A percentile compares a stretch with the other conserved stretches of the same genome.
Conservation (phyloP, 192 early-diverging fungal species). For the Dissophora ornata region DNA sequence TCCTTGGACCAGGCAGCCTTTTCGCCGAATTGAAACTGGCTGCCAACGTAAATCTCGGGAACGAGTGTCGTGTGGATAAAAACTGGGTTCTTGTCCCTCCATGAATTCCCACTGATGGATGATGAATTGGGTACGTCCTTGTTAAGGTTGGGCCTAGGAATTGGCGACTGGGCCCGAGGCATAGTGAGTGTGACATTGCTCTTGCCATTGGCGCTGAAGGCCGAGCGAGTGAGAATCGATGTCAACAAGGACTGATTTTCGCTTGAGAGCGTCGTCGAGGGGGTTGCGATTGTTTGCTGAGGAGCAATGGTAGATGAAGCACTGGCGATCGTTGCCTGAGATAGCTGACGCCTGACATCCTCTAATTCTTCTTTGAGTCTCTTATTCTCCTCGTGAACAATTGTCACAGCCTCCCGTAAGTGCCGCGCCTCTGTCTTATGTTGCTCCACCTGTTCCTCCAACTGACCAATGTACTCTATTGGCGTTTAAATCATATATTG, state of each 20-base stretch:
- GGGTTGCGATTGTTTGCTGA: background rate
- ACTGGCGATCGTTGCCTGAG: slow-evolving; percentile 14
- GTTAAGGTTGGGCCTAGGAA: slow-evolving; percentile 24
- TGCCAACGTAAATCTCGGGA: slow-evolving; percentile 23
- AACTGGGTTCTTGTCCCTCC: slow-evolving; percentile 34
- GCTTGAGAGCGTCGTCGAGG: slow-evolving; percentile 11
- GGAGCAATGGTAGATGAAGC: background rate
- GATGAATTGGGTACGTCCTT: slow-evolving; percentile 48
- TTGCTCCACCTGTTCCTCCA: slow-evolving; percentile 47
- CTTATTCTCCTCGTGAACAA: slow-evolving; percentile 42
- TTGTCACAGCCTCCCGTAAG: slow-evolving; percentile 36
- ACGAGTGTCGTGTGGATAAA: slow-evolving; percentile 29
- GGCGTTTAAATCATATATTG: background rate
- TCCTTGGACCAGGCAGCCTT: slow-evolving; percentile 25
- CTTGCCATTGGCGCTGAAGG: slow-evolving; percentile 25
- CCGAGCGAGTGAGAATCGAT: slow-evolving; percentile 18
- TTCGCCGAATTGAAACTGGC: slow-evolving; percentile 24
- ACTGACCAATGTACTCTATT: slow-evolving; percentile 37
- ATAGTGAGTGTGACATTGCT: slow-evolving; percentile 13
- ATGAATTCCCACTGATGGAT: slow-evolving; percentile 11
- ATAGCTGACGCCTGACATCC: slow-evolving; percentile 16
- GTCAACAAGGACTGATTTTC: slow-evolving; percentile 23
- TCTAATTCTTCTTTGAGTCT: slow-evolving; percentile 40
- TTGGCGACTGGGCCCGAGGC: slow-evolving; percentile 25
- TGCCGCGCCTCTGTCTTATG: slow-evolving; percentile 46